Percentiles rank a stretch among this genome's conserved stretches.
Evolutionary conservation across 2,329 filamentous ascomycete genomes (phyloP).

Genomic region (Fusarium succisae): DNA sequence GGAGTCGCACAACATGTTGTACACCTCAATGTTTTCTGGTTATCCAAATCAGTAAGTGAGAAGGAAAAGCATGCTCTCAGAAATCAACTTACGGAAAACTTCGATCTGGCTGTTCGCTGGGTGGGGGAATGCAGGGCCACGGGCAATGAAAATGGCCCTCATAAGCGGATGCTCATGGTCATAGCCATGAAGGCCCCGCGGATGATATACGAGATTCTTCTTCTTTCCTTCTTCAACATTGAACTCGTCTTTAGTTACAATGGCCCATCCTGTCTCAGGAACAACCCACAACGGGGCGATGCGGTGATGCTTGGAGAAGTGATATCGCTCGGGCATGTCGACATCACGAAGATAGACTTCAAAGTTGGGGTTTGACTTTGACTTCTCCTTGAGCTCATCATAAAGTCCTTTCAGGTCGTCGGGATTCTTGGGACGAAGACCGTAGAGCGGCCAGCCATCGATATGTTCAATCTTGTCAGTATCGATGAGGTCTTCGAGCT

Average conservation of each 20-base stretch:
- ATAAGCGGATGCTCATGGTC: conserved; percentile 95
- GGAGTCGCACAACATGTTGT: conserved; percentile 93
- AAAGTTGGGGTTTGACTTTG: conserved; percentile 72
- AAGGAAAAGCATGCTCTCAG: not conserved
- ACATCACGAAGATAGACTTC: conserved; percentile 88
- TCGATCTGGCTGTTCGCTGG: conserved; percentile 80
- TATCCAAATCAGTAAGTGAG: conserved; percentile 49
- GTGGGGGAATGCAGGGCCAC: conserved; percentile 92
- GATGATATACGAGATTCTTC: conserved; percentile 76
- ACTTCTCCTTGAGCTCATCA: conserved; percentile 64
- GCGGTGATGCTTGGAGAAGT: conserved; percentile 86
- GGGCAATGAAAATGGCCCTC: conserved; percentile 93
- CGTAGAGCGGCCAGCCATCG: conserved; percentile 94
- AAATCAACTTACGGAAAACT: conserved; percentile 78
- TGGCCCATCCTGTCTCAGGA: conserved; percentile 90
- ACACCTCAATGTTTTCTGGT: conserved; percentile 96
- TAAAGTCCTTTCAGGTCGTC: conserved; percentile 75
- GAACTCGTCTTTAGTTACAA: conserved; percentile 83
- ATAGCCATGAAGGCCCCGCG: conserved; percentile 90
- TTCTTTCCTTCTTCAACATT: conserved; percentile 72
- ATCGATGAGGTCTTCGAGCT: conserved; percentile 90
- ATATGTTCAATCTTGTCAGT: conserved; percentile 79
- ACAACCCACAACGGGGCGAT: conserved; percentile 97
- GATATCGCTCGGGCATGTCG: conserved; percentile 92
- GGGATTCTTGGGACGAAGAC: conserved; percentile 80